Evolutionary conservation across 2,329 filamentous ascomycete species (phyloP), one percentile per base, ranked within the genome.

Genomic region (Cercospora zeae-maydis): DNA sequence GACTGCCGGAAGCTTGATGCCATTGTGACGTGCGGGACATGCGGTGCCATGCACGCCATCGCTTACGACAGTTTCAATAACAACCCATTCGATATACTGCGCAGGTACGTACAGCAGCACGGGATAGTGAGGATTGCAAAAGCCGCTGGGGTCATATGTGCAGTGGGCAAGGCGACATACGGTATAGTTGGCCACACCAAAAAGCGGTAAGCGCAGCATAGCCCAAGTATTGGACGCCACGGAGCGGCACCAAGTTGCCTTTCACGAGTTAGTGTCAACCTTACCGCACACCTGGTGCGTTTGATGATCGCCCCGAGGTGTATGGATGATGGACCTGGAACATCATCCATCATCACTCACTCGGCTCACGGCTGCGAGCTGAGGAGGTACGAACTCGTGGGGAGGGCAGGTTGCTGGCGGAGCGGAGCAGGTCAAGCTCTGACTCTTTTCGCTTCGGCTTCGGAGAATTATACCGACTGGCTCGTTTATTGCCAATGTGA

Each of bases 211-310:
- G 54, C 54, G 36, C 10, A 52, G 11, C 11, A 42, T 16, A 21
- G 34, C 36, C 54, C 37, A 57, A 21, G 36, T 39, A 57, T 39
- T 57, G 54, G 54, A 30, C 54, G 54, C 54, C 54, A 57, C 54
- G 5, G 11, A 30, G 21, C 14, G 45, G 54, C 54, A 57, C 19
- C 27, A 36, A 8, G n/a, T n/a, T 24, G 21, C 16, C 36, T 57
- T 45, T 56, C 14, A 21, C 21, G 5, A n/a, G 42, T 33, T 45
- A 57, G 54, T 34, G 13, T 45, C 16, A 57, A 57, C 54, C 24
- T 57, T 57, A 42, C 36, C 54, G 21, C 36, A 57, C 54, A 57
- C 54, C 54, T 45, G 31, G 27, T 1, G 19, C n/a, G 42, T 31
- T 51, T 13, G 27, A 49, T 57, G 54, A 33, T 36, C 31, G 31